Percentiles rank a stretch among this genome's conserved stretches.
These are phyloP conservation scores for Ophiocordyceps sinensis DNA, from an alignment of 2,329 filamentous ascomycete genomes.

Conservation along the genomic window DNA sequence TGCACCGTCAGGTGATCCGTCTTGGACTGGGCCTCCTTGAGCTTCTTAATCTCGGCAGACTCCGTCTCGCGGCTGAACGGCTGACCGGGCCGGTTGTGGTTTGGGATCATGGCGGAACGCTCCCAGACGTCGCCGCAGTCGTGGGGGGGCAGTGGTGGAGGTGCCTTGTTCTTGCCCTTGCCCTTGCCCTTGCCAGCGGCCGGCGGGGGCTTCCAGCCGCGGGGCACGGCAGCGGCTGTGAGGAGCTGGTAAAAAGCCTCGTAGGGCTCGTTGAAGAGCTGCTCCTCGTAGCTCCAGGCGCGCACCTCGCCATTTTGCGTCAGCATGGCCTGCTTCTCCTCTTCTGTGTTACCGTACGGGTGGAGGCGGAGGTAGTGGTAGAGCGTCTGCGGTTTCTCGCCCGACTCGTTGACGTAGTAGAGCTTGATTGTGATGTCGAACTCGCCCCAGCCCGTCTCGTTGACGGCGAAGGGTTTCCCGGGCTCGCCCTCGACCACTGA, in stretches of 20 bases:
- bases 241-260: constrained; percentile 82
- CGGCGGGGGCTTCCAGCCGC: constrained; percentile 26
- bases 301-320: constrained; percentile 49
- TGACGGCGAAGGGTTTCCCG: constrained; percentile 62
- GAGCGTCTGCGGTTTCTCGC: constrained; percentile 89
- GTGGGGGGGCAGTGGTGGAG: constrained; percentile 20
- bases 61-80: constrained; percentile 64
- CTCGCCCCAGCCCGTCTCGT: constrained; percentile 94
- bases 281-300: constrained; percentile 79
- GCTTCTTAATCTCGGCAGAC: constrained; percentile 43
- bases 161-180: constrained; percentile 27
- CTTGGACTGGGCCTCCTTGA: constrained; percentile 49
- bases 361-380: constrained; percentile 88
- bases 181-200: constrained; percentile 38
- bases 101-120: constrained; percentile 62
- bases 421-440: constrained; percentile 94
- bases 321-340: constrained; percentile 48
- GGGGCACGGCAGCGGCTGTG: constrained; percentile 53
- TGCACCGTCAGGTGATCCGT: constrained; percentile 45
- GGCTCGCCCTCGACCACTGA: constrained; percentile 56
- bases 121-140: constrained; percentile 41
- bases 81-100: constrained; percentile 48
- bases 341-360: constrained; percentile 74
- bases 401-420: constrained; percentile 76
- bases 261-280: constrained; percentile 94